Percentiles rank a stretch among this genome's conserved stretches.
phyloP scores from a whole-genome alignment of 2,329 filamentous ascomycete species.

The Capronia americana region DNA sequence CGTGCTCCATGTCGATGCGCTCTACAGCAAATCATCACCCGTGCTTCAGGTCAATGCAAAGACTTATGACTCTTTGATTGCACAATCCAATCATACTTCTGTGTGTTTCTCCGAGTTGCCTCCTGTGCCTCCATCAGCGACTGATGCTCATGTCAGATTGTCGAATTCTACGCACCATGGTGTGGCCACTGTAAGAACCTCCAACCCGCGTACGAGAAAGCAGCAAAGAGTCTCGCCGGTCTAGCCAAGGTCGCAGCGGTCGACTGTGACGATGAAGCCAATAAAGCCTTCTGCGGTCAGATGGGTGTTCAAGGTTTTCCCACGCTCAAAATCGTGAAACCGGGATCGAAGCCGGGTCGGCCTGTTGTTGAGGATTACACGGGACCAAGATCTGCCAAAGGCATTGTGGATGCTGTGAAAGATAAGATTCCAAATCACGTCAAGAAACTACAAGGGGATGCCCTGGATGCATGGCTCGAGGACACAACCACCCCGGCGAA shows the following conservation, averaged over 20 bases:
- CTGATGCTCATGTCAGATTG: conserved; percentile 49
- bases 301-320: conserved; percentile 95
- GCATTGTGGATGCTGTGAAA: conserved; percentile 82
- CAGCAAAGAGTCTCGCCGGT: conserved; percentile 84
- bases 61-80: conserved; percentile 81
- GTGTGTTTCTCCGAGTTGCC: conserved; percentile 59
- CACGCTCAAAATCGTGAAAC: conserved; percentile 90
- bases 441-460: conserved; percentile 77
- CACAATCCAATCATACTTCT: conserved; percentile 87
- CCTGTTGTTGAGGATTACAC: conserved; percentile 91
- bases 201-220: conserved; percentile 94
- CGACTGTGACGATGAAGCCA: conserved; percentile 91
- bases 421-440: conserved; percentile 93
- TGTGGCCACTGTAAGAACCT: conserved; percentile 97
- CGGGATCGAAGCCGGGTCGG: conserved; percentile 78
- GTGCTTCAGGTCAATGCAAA: conserved; percentile 82
- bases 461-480: conserved; percentile 74
- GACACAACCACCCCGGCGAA: conserved; percentile 74
- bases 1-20: conserved; percentile 64
- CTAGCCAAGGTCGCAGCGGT: conserved; percentile 93
- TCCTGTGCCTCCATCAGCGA: conserved; percentile 30
- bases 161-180: conserved; percentile 93
- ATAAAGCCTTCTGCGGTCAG: conserved; percentile 83
- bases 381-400: conserved; percentile 80
- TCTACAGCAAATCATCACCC: conserved; percentile 86